A percentile compares a stretch with the other conserved stretches of the same genome.
phyloP scores from a whole-genome alignment of 305 asterid species.

The Fraxinus greggii region DNA sequence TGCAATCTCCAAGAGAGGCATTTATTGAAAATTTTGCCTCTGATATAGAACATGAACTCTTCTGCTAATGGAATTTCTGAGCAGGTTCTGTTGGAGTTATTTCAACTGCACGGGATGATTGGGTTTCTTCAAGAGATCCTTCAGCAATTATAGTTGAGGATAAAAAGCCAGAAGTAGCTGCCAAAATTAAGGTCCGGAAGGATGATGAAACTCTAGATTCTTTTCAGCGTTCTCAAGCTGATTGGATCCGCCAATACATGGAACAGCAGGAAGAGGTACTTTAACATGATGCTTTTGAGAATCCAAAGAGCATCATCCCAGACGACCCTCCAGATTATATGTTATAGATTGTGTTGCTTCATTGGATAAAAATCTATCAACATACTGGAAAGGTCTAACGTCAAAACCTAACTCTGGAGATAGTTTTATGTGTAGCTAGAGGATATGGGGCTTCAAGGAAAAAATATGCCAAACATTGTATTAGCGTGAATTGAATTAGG shows the following conservation, averaged over 20 bases:
- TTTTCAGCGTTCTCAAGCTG: conserved; percentile 70
- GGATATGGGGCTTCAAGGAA: conserved; percentile 2
- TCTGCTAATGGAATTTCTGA: conserved; percentile 32
- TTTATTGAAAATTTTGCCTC: conserved; percentile 23
- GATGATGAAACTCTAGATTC: conserved; percentile 60
- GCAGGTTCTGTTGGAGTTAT: conserved; percentile 84
- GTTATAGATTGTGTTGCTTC: conserved; percentile 8
- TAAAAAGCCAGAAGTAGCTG: conserved; percentile 38
- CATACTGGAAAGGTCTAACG: conserved; percentile 6
- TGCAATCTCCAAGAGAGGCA: conserved; percentile 16
- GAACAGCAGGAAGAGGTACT: conserved; percentile 90
- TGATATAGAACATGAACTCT: conserved; percentile 26
- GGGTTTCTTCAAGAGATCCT: conserved; percentile 65
- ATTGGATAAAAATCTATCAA: conserved; percentile 3
- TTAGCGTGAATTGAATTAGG: background rate
- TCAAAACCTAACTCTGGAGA: background rate
- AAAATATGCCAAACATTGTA: background rate
- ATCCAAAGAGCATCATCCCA: background rate
- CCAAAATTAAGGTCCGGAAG: conserved; percentile 54
- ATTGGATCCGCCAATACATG: conserved; percentile 92
- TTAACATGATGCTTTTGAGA: conserved; percentile 6
- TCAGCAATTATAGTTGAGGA: conserved; percentile 38
- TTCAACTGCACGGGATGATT: conserved; percentile 78
- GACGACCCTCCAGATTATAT: background rate
- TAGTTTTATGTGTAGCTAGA: background rate